Percentiles rank a stretch among this genome's conserved stretches.
These are phyloP conservation scores for Colletotrichum lentis DNA, from an alignment of 2,329 filamentous ascomycete species.

Conservation along the genomic window DNA sequence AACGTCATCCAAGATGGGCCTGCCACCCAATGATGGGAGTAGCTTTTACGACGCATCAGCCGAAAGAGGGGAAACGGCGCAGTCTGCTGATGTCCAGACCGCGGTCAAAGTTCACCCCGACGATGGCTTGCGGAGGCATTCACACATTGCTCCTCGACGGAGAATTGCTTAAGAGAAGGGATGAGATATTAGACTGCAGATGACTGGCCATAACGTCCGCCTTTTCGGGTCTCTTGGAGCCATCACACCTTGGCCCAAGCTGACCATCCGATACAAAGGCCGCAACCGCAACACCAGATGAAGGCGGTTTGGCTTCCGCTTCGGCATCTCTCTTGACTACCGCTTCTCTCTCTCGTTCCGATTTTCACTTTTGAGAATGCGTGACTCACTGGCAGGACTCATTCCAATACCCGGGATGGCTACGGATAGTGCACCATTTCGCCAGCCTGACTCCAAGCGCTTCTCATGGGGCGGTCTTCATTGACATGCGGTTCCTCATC, in stretches of 20 bases:
- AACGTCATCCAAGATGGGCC: constrained; percentile 4
- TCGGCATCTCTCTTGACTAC: constrained; percentile 1
- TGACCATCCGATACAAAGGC: constrained; percentile 4
- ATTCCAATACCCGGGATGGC: not conserved
- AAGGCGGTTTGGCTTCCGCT: not conserved
- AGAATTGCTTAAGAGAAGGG: not conserved
- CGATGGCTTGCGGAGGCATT: not conserved
- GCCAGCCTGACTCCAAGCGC: not conserved
- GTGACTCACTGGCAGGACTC: not conserved
- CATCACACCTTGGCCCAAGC: constrained; percentile 15
- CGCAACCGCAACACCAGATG: constrained; percentile 5
- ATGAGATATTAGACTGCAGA: not conserved
- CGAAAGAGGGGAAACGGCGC: constrained; percentile 24
- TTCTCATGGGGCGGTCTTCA: not conserved
- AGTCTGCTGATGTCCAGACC: constrained; percentile 4
- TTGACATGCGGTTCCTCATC: not conserved
- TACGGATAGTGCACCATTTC: not conserved
- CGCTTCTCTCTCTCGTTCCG: constrained; percentile 18
- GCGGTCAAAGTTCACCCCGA: not conserved
- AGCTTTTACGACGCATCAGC: constrained; percentile 23
- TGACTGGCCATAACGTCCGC: constrained; percentile 6
- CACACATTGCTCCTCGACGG: not conserved
- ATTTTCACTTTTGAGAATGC: not conserved
- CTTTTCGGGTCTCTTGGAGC: constrained; percentile 1
- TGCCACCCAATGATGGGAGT: constrained; percentile 1